Evolutionary conservation across 495 filamentous ascomycete genomes (phyloP).

Genomic region (Aspergillus conjunctus): DNA sequence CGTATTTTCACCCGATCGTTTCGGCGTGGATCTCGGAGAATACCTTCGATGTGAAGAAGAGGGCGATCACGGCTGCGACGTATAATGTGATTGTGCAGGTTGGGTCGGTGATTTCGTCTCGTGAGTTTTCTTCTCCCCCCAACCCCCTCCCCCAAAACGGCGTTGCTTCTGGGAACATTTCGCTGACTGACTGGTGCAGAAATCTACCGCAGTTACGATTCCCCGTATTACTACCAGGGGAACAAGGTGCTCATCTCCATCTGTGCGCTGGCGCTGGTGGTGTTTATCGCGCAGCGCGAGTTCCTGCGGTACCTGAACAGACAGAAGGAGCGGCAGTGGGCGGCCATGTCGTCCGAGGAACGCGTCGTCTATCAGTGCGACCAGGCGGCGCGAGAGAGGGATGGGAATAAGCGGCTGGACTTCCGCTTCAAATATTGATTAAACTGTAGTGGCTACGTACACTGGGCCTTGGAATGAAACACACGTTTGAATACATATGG

Average conservation of each 20-base stretch:
- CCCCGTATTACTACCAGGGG: constrained; percentile 41
- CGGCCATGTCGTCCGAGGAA: constrained; percentile 36
- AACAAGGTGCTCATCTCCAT: constrained; percentile 43
- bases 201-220: constrained; percentile 39
- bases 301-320: constrained; percentile 38
- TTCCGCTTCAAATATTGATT: constrained; percentile 39
- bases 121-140: constrained; percentile 18
- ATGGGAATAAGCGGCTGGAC: constrained; percentile 44
- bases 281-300: constrained; percentile 34
- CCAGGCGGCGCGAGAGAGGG: constrained; percentile 32
- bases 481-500: no score
- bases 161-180: not conserved
- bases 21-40: constrained; percentile 47
- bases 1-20: constrained; percentile 50
- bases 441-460: no score
- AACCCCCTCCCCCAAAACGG: not conserved
- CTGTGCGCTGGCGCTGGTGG: constrained; percentile 33
- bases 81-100: constrained; percentile 50
- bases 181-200: constrained; percentile 23
- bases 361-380: constrained; percentile 36
- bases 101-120: constrained; percentile 34
- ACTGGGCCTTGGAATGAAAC: no score
- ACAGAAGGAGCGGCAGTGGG: constrained; percentile 41
- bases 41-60: constrained; percentile 42
- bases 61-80: constrained; percentile 45